Evolutionary conservation across 257 asterid genomes (phyloP), one percentile per base, ranked within the genome.

Genomic region (Mentha longifolia): DNA sequence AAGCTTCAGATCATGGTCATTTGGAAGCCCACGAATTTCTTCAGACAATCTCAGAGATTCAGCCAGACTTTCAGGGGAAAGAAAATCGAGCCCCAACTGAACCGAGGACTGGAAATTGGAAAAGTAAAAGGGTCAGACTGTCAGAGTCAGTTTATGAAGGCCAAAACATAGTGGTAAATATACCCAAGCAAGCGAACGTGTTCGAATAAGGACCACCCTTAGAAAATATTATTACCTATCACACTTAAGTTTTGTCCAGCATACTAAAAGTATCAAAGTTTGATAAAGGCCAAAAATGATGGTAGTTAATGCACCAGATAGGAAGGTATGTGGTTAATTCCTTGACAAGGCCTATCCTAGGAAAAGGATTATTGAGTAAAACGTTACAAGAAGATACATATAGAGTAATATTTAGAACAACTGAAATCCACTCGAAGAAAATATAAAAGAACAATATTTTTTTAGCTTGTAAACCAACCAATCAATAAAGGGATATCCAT

Each of bases 71-170:
- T 95, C 97, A 28, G 99, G 99, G 63, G 98, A 95, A 61, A 95
- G 98, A 84, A 95, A 95, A 88, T 91, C 99, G 58, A 95, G 92
- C 65, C 96, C 96, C 82, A 95, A 74, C 79, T 92, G 95, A 60
- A 89, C 97, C 9, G 97, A 88, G 19, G 99, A 91, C 99, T 91
- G 88, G 19, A 68, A 79, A 46, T 62, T 60, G 59, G 45, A 22
- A 73, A 65, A n/a, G 45, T 9, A 47, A 8, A 74, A 65, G 8
- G 61, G 59, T 39, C 42, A 47, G 31, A 56, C 14, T 76, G 59
- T 39, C 42, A 47, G 31, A 56, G 16, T 76, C 61, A 56, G 42
- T 52, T 77, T n/a, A 55, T 14, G 52, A 47, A 47, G 52, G 52
- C 20, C 52, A 5, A 47, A 6, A 0, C 7, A 14, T 15, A 47